Conservation (phyloP, 768 basidiomycete species). For the Scleroderma citrinum region DNA sequence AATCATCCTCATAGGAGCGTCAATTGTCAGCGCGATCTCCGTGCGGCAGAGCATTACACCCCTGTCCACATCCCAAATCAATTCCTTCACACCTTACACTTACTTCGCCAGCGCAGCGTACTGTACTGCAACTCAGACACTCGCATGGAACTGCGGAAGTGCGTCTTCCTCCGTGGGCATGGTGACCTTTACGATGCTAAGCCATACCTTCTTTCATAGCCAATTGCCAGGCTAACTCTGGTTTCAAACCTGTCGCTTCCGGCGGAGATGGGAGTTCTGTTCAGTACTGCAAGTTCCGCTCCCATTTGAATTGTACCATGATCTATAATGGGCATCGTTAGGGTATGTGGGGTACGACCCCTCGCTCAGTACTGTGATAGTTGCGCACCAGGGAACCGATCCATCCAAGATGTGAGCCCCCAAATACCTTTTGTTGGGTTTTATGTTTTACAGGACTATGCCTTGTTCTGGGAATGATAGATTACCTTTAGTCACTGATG, state of each 20-base stretch:
- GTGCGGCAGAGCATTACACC: slow-evolving; percentile 24
- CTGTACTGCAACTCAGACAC: slow-evolving; percentile 34
- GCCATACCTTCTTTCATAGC: slow-evolving; percentile 16
- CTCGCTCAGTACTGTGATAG: slow-evolving; percentile 33
- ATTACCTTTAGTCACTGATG: slow-evolving; percentile 35
- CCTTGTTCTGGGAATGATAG: slow-evolving; percentile 15
- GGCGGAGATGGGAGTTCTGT: slow-evolving; percentile 37
- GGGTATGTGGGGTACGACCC: slow-evolving; percentile 31
- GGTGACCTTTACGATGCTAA: neutral
- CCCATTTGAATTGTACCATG: neutral
- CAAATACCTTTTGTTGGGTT: neutral
- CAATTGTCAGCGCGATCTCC: neutral
- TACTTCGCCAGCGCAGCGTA: slow-evolving; percentile 42
- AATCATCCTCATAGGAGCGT: neutral
- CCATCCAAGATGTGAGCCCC: slow-evolving; percentile 27
- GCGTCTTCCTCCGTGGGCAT: slow-evolving; percentile 5
- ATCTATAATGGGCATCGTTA: neutral
- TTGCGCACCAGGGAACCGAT: slow-evolving; percentile 41
- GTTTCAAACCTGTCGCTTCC: slow-evolving; percentile 38
- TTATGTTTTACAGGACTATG: neutral
- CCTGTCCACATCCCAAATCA: slow-evolving; percentile 32
- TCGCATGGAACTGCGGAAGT: slow-evolving; percentile 47
- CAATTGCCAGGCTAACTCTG: slow-evolving; percentile 42
- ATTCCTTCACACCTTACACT: slow-evolving; percentile 39
- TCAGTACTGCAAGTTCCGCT: slow-evolving; percentile 35